A percentile compares a stretch with the other conserved stretches of the same genome.
phyloP scores from a whole-genome alignment of 257 asterid species.

The Marsdenia floribunda region DNA sequence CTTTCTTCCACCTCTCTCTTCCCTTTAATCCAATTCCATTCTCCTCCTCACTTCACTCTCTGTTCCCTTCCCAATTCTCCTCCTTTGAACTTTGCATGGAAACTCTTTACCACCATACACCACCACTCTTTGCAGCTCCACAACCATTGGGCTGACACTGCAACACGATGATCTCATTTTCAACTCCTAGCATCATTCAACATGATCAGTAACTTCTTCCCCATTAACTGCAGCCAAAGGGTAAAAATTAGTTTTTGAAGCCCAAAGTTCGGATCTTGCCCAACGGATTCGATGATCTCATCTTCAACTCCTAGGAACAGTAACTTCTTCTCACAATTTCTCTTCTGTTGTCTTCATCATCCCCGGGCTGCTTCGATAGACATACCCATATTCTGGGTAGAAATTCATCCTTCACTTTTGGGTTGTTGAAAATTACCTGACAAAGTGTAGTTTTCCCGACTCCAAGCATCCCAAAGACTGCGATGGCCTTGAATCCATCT shows the following conservation, averaged over 20 bases:
- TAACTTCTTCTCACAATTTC: slow-evolving; percentile 29
- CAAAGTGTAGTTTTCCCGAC: slow-evolving; percentile 44
- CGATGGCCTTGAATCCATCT: slow-evolving; percentile 23
- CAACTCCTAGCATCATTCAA: slow-evolving; percentile 38
- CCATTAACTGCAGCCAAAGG: slow-evolving; percentile 29
- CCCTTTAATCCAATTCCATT: no score
- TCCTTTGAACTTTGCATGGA: no score
- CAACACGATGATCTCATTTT: no score
- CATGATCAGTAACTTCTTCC: slow-evolving; percentile 33
- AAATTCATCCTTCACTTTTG: slow-evolving; percentile 28
- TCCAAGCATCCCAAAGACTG: slow-evolving; percentile 40
- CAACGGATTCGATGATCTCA: slow-evolving; percentile 9
- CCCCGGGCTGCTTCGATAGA: slow-evolving; percentile 27
- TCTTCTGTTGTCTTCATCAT: slow-evolving; percentile 12
- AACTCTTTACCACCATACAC: no score
- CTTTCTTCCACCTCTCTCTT: no score
- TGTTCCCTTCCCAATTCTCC: no score
- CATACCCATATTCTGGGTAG: slow-evolving; percentile 42
- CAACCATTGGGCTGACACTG: no score
- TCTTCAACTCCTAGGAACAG: slow-evolving; percentile 33
- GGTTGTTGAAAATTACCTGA: slow-evolving; percentile 21
- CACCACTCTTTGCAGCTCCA: no score
- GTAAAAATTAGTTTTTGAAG: slow-evolving; percentile 23
- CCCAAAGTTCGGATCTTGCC: slow-evolving; percentile 6
- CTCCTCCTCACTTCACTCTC: no score